These are phyloP conservation scores for Naganishia vishniacii DNA, from an alignment of 768 basidiomycete genomes.

Conservation along the genomic window DNA sequence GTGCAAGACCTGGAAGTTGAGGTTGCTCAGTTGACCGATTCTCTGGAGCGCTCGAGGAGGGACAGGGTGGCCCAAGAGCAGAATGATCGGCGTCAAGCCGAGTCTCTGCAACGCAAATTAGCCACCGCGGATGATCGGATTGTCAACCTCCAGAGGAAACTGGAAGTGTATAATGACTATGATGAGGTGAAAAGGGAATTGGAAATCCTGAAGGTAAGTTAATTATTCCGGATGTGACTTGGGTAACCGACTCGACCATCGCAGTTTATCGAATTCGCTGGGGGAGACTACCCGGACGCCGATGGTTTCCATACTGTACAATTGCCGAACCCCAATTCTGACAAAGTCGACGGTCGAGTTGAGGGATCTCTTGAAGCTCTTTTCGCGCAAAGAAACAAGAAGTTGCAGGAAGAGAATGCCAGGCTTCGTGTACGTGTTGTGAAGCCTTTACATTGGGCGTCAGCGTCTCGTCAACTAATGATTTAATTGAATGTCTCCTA, in stretches of 20 bases:
- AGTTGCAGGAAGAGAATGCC: constrained; percentile 84
- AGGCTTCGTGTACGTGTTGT: constrained; percentile 66
- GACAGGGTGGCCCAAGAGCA: constrained; percentile 60
- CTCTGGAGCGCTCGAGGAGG: constrained; percentile 55
- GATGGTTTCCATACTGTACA: constrained; percentile 53
- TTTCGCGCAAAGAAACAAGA: constrained; percentile 87
- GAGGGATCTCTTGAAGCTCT: constrained; percentile 83
- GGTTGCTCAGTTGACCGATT: constrained; percentile 61
- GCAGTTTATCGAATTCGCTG: constrained; percentile 76
- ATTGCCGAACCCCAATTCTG: constrained; percentile 83
- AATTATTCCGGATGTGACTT: neutral
- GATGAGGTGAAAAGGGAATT: constrained; percentile 97
- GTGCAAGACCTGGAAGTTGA: constrained; percentile 73
- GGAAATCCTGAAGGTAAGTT: constrained; percentile 89
- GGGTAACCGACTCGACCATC: neutral
- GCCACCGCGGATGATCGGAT: neutral
- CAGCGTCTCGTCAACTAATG: too few relatives aligned
- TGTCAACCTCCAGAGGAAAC: constrained; percentile 50
- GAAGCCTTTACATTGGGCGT: too few relatives aligned
- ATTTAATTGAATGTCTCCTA: neutral
- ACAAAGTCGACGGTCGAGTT: constrained; percentile 67
- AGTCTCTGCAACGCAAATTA: neutral
- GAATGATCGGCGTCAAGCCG: neutral
- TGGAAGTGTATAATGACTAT: constrained; percentile 76
- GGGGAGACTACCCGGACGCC: constrained; percentile 69